These are phyloP conservation scores for Penicillium sp. DNA, from an alignment of 2,329 filamentous ascomycete genomes.

Conservation along the genomic window DNA sequence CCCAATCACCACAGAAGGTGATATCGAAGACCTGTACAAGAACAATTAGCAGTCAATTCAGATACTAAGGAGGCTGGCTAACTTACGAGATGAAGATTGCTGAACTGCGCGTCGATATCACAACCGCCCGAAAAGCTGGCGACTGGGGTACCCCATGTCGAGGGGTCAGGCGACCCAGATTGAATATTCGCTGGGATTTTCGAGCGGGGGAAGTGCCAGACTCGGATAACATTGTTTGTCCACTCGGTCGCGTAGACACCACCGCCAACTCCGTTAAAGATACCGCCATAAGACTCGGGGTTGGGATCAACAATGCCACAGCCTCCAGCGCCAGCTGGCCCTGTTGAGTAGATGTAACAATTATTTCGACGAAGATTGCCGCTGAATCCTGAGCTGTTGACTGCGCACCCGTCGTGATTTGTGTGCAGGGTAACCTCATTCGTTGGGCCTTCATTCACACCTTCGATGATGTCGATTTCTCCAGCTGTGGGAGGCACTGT, in stretches of 20 bases:
- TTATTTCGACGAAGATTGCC: slow-evolving; percentile 53
- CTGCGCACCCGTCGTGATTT: slow-evolving; percentile 54
- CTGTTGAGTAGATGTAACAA: slow-evolving; percentile 56
- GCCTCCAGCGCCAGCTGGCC: slow-evolving; percentile 53
- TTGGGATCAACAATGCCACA: slow-evolving; percentile 59
- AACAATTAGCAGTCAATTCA: not conserved
- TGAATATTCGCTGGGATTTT: slow-evolving; percentile 65
- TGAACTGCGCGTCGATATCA: slow-evolving; percentile 70
- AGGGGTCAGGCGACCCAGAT: slow-evolving; percentile 62
- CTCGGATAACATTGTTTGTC: slow-evolving; percentile 68
- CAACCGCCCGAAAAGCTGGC: slow-evolving; percentile 72
- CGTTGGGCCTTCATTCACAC: slow-evolving; percentile 63
- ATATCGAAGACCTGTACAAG: slow-evolving; percentile 60
- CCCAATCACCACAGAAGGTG: slow-evolving; percentile 87
- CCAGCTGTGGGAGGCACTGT: slow-evolving; percentile 68
- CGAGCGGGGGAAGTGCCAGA: slow-evolving; percentile 79
- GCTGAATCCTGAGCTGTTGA: slow-evolving; percentile 52
- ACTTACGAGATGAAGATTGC: slow-evolving; percentile 65
- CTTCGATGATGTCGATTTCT: slow-evolving; percentile 81
- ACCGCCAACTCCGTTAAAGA: slow-evolving; percentile 69
- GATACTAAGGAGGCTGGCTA: not conserved
- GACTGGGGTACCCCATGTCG: slow-evolving; percentile 66
- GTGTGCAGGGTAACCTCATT: slow-evolving; percentile 72
- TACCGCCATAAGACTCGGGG: slow-evolving; percentile 60
- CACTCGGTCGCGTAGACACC: slow-evolving; percentile 77